Evolutionary conservation across 768 basidiomycete genomes (phyloP).

Genomic region (Gyrodon lividus): DNA sequence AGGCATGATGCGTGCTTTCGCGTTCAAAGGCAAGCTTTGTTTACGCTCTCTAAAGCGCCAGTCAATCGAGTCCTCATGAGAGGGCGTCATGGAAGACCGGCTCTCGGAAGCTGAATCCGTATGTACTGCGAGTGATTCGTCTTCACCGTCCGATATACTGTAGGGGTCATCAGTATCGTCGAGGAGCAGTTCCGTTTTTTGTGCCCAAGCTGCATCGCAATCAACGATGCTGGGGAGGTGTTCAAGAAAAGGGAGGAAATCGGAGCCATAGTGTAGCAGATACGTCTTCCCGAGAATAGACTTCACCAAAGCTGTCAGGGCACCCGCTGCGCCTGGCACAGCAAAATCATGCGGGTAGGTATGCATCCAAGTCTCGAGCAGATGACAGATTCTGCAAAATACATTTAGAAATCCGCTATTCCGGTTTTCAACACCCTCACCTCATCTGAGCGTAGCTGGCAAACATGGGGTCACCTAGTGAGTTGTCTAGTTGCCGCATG

Average conservation of each 20-base stretch:
- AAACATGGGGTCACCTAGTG: constrained; percentile 78
- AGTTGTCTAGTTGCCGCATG: constrained; percentile 72
- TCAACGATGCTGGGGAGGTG: constrained; percentile 62
- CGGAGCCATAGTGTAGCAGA: constrained; percentile 81
- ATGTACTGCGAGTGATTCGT: constrained; percentile 33
- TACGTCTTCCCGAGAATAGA: constrained; percentile 79
- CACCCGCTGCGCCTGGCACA: constrained; percentile 69
- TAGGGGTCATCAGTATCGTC: constrained; percentile 66
- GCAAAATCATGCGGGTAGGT: constrained; percentile 80
- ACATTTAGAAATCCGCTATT: constrained; percentile 1
- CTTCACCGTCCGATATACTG: constrained; percentile 54
- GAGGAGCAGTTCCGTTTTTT: constrained; percentile 56
- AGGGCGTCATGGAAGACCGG: constrained; percentile 19
- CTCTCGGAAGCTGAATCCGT: constrained; percentile 33
- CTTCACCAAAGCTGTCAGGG: constrained; percentile 72
- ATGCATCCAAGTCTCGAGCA: constrained; percentile 76
- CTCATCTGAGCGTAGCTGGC: constrained; percentile 88
- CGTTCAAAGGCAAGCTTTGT: constrained; percentile 59
- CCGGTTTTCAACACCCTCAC: constrained; percentile 35
- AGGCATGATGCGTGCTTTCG: constrained; percentile 43
- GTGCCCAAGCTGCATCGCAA: constrained; percentile 71
- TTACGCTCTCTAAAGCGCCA: constrained; percentile 57
- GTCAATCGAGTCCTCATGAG: constrained; percentile 23
- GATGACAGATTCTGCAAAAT: constrained; percentile 64
- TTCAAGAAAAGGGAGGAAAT: constrained; percentile 79